These are phyloP conservation scores for Trichoderma sp. DNA, from an alignment of 2,329 filamentous ascomycete species.

Conservation along the genomic window DNA sequence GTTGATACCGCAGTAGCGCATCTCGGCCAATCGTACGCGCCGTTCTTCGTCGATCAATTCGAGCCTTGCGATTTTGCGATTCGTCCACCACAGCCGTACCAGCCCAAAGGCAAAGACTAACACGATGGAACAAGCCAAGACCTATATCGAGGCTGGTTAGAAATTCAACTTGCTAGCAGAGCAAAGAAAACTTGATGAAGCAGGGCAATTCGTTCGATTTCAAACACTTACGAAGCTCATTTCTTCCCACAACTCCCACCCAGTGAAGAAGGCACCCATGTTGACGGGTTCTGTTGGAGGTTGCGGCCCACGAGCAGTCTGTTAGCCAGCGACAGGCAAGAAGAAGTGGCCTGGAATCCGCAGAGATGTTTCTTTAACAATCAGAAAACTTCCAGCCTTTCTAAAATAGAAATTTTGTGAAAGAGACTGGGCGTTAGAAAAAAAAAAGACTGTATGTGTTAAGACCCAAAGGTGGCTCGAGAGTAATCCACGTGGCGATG, in stretches of 20 bases:
- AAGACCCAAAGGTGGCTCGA: slow-evolving; percentile 20
- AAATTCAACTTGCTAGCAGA: background rate
- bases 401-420: background rate
- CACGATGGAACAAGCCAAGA: slow-evolving; percentile 70
- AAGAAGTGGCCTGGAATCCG: background rate
- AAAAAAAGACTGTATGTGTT: background rate
- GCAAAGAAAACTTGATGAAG: background rate
- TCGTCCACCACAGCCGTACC: slow-evolving; percentile 65
- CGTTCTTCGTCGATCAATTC: slow-evolving; percentile 68
- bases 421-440: background rate
- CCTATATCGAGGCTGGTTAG: slow-evolving; percentile 47
- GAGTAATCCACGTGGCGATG: slow-evolving; percentile 23
- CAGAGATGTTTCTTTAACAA: background rate
- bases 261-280: slow-evolving; percentile 59
- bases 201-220: background rate
- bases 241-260: slow-evolving; percentile 84
- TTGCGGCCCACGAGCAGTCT: background rate
- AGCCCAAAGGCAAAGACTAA: slow-evolving; percentile 69
- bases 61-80: slow-evolving; percentile 57
- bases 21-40: slow-evolving; percentile 53
- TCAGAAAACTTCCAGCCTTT: background rate
- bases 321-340: background rate
- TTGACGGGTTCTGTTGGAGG: background rate
- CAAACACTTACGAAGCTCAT: slow-evolving; percentile 75
- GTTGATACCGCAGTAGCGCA: slow-evolving; percentile 57